Evolutionary conservation across 352 stramenopile genomes (phyloP).

Genomic region (Thraustotheca clavata): DNA sequence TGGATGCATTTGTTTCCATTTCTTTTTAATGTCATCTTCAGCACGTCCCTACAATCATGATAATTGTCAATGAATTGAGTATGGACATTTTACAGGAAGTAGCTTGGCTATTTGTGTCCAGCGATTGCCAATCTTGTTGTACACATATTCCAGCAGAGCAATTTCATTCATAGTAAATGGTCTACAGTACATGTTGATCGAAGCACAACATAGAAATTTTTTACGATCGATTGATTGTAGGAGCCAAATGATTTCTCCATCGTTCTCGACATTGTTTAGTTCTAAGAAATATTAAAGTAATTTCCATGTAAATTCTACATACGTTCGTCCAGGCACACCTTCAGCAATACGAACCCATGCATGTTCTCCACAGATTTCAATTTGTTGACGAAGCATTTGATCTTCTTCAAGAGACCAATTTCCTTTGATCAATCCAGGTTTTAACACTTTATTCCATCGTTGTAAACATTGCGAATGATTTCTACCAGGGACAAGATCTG

Average conservation of each 20-base stretch:
- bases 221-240: constrained; percentile 5
- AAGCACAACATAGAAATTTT: not conserved
- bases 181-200: constrained; percentile 23
- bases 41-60: constrained; percentile 38
- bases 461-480: constrained; percentile 29
- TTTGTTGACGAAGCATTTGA: constrained; percentile 8
- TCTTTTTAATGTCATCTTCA: constrained; percentile 71
- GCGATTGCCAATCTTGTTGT: constrained; percentile 75
- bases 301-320: not conserved
- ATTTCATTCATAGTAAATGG: constrained; percentile 66
- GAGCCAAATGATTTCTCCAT: constrained; percentile 20
- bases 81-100: constrained; percentile 36
- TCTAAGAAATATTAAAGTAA: not conserved
- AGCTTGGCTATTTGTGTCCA: constrained; percentile 84
- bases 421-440: constrained; percentile 69
- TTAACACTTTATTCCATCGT: constrained; percentile 47
- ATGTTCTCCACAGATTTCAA: constrained; percentile 1
- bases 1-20: constrained; percentile 75
- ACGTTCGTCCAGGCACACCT: constrained; percentile 16
- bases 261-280: constrained; percentile 18
- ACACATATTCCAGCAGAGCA: constrained; percentile 59
- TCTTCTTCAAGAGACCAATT: constrained; percentile 67
- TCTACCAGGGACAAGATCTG: constrained; percentile 21
- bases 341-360: constrained; percentile 16
- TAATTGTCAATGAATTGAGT: not conserved